Evolutionary conservation across 352 stramenopile species (phyloP).

Genomic region (Globisporangium middletonii): DNA sequence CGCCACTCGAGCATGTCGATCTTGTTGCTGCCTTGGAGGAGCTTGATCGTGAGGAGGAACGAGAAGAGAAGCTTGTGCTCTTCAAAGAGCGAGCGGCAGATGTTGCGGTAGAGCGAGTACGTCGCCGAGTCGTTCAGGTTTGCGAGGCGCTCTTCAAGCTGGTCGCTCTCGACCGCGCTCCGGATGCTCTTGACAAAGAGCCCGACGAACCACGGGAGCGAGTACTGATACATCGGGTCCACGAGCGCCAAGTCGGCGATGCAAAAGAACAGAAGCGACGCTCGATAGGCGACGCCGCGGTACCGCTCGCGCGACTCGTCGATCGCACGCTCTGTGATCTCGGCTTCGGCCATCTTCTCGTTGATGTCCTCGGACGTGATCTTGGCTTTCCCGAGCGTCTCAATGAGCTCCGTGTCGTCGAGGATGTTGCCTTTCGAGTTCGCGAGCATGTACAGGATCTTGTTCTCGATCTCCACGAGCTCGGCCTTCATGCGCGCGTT

Average conservation of each 20-base stretch:
- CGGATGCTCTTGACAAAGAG: slow-evolving; percentile 90
- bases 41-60: slow-evolving; percentile 88
- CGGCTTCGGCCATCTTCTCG: slow-evolving; percentile 89
- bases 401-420: slow-evolving; percentile 90
- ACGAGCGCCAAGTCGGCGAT: slow-evolving; percentile 88
- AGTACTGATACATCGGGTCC: slow-evolving; percentile 95
- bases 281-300: slow-evolving; percentile 84
- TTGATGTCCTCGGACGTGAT: slow-evolving; percentile 91
- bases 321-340: slow-evolving; percentile 90
- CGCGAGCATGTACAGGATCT: slow-evolving; percentile 90
- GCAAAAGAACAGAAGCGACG: slow-evolving; percentile 90
- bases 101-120: slow-evolving; percentile 92
- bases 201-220: slow-evolving; percentile 89
- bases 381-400: slow-evolving; percentile 89
- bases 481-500: slow-evolving; percentile 91
- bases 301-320: slow-evolving; percentile 89
- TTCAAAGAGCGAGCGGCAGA: slow-evolving; percentile 92
- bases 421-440: slow-evolving; percentile 93
- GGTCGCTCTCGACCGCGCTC: slow-evolving; percentile 71
- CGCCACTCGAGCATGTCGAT: slow-evolving; percentile 91
- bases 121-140: slow-evolving; percentile 91
- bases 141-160: slow-evolving; percentile 74
- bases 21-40: slow-evolving; percentile 62
- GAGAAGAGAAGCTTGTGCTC: slow-evolving; percentile 93
- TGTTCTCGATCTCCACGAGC: slow-evolving; percentile 92